Conservation (phyloP, 2,329 filamentous ascomycete genomes). For the Aurifilum marmelostoma region DNA sequence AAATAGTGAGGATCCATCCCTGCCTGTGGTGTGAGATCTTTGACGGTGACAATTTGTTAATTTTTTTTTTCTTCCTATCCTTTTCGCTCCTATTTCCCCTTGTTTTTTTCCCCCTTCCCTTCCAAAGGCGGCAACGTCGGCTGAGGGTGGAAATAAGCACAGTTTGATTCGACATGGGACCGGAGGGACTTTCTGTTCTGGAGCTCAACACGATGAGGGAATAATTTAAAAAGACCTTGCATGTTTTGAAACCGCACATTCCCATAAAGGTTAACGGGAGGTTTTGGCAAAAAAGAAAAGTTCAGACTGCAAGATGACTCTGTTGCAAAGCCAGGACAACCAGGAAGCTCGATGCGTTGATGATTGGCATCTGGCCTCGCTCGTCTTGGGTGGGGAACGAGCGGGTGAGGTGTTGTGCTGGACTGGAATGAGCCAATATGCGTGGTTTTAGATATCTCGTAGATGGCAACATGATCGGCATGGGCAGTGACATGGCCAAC, state of each 20-base stretch:
- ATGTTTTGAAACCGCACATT: not conserved
- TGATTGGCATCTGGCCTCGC: too few species aligned
- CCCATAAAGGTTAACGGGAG: not conserved
- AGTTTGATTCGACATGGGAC: not conserved
- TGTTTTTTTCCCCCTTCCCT: not conserved
- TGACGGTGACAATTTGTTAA: not conserved
- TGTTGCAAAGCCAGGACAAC: not conserved
- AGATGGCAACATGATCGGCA: not conserved
- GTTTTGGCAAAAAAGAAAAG: not conserved
- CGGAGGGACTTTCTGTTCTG: not conserved
- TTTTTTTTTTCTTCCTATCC: not conserved
- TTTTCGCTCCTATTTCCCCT: too few species aligned
- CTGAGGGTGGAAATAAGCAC: slow-evolving; percentile 6
- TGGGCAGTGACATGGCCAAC: not conserved
- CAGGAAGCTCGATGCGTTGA: not conserved
- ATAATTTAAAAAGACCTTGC: not conserved
- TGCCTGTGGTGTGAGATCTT: not conserved
- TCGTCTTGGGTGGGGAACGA: not conserved
- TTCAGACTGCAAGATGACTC: not conserved
- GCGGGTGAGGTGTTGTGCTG: not conserved
- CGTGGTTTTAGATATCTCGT: not conserved
- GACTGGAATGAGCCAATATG: not conserved
- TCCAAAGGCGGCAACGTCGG: not conserved
- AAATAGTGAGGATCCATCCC: not conserved
- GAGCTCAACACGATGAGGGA: too few species aligned